Conservation (phyloP, 129 eudicot species). For the Flaveria robusta region DNA sequence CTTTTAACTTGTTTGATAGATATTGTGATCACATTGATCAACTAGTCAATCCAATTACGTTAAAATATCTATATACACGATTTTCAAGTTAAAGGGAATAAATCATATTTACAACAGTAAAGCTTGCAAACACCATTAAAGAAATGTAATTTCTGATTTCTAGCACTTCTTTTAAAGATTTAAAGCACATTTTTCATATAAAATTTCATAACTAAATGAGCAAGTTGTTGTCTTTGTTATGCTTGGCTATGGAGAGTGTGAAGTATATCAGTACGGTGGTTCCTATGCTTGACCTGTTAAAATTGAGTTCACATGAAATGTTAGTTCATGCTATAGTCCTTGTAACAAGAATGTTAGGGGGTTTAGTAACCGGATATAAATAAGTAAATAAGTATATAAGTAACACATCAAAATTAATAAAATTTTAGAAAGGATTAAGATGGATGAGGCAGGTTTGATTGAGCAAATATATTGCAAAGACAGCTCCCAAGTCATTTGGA, state of each 20-base stretch:
- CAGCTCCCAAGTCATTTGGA: neutral
- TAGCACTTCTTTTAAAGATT: neutral
- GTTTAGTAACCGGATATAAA: neutral
- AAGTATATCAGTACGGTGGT: slow-evolving; percentile 74
- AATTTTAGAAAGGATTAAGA: neutral
- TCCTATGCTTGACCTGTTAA: slow-evolving; percentile 87
- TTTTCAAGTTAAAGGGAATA: no score
- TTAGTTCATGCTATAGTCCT: no score
- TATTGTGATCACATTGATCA: no score
- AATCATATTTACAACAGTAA: neutral
- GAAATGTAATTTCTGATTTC: neutral
- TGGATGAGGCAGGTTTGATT: neutral
- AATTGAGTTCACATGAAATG: neutral
- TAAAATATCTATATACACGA: no score
- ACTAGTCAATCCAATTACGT: no score
- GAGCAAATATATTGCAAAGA: neutral
- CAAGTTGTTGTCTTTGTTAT: slow-evolving; percentile 40
- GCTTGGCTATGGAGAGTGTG: slow-evolving; percentile 59
- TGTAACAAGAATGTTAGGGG: neutral
- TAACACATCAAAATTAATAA: neutral
- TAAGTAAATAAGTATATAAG: no score
- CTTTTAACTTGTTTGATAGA: no score
- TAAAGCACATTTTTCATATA: neutral
- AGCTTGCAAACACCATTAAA: neutral
- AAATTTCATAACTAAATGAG: slow-evolving; percentile 6